phyloP scores from a whole-genome alignment of 2,329 filamentous ascomycete species.

The Colletotrichum sp. region DNA sequence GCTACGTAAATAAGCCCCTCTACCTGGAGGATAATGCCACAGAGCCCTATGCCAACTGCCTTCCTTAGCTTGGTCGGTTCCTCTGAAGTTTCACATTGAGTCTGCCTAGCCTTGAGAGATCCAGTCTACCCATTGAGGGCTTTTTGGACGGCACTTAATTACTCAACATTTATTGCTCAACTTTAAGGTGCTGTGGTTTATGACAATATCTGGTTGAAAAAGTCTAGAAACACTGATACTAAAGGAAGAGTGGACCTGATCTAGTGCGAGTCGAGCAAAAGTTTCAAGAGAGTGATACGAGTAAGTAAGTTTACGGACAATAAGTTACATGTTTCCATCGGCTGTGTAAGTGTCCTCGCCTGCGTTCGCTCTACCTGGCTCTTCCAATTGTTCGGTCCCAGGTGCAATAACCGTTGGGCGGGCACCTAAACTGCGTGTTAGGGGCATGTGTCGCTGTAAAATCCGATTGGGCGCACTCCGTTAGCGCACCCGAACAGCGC shows the following conservation, averaged over 20 bases:
- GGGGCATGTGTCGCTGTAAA: neutral
- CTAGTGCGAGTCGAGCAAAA: no score
- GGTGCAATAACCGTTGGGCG: no score
- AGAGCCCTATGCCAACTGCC: no score
- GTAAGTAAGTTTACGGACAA: no score
- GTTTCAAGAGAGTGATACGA: no score
- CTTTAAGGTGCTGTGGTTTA: neutral
- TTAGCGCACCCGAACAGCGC: neutral
- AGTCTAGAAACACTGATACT: rapidly evolving
- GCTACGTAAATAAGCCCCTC: no score
- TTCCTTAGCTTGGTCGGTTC: no score
- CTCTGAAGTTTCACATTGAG: no score
- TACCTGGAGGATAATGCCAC: no score
- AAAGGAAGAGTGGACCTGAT: rapidly evolving
- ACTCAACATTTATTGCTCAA: neutral
- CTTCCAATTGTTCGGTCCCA: no score
- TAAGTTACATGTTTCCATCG: no score
- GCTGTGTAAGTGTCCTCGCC: neutral
- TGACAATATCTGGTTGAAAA: neutral
- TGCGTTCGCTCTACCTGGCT: neutral
- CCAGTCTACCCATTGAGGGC: neutral
- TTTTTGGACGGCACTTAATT: neutral
- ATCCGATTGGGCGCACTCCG: neutral
- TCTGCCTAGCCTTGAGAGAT: neutral
- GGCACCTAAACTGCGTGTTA: neutral